phyloP scores from a whole-genome alignment of 139 green algal genomes.

The Closterium sp. region DNA sequence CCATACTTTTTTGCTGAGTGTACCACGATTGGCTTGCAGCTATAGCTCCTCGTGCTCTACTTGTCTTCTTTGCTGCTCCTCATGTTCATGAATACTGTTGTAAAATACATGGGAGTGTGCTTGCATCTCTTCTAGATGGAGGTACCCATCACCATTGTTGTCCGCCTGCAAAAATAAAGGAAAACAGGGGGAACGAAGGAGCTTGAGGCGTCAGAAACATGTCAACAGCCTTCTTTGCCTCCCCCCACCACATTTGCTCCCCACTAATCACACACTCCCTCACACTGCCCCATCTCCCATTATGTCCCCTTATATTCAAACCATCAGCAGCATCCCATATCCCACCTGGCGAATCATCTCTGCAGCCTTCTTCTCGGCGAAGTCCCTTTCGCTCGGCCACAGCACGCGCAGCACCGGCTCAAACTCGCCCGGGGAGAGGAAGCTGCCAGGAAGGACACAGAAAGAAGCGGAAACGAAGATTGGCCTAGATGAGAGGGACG shows the following conservation, averaged over 20 bases:
- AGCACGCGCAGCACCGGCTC: not conserved
- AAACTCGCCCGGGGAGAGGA: not conserved
- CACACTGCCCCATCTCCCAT: not conserved
- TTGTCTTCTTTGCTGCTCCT: not conserved
- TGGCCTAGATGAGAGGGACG: too few relatives aligned
- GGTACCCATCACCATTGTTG: not conserved
- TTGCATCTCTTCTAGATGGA: not conserved
- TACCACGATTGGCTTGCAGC: too few relatives aligned
- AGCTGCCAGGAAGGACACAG: not conserved
- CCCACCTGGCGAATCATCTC: not conserved
- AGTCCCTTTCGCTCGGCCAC: not conserved
- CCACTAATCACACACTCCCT: not conserved
- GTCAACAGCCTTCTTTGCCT: too few relatives aligned
- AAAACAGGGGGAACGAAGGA: not conserved
- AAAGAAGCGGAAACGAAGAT: not conserved
- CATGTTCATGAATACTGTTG: not conserved
- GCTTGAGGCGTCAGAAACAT: too few relatives aligned
- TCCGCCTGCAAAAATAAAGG: not conserved
- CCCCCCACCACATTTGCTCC: too few relatives aligned
- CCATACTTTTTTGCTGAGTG: too few relatives aligned
- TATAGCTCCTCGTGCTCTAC: not conserved
- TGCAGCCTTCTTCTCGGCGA: not conserved
- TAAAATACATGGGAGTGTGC: not conserved
- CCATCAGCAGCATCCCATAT: not conserved
- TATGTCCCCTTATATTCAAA: not conserved